These are phyloP conservation scores for Floccularia luteovirens DNA, from an alignment of 768 basidiomycete genomes.

Conservation along the genomic window DNA sequence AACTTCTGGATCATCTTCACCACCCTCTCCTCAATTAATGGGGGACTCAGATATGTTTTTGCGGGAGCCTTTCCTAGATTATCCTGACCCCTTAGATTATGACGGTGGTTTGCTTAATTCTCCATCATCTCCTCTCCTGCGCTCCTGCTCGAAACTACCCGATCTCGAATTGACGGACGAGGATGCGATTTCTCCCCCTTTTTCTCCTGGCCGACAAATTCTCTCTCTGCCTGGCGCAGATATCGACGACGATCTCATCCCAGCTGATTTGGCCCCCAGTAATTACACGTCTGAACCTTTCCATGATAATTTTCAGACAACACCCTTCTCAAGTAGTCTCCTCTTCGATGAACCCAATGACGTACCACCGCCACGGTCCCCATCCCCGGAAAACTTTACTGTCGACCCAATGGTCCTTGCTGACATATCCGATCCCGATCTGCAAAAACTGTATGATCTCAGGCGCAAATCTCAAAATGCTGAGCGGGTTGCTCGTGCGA, in stretches of 20 bases:
- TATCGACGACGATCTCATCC: constrained; percentile 20
- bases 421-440: constrained; percentile 24
- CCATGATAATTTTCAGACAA: constrained; percentile 8
- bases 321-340: constrained; percentile 15
- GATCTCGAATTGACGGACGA: constrained; percentile 4
- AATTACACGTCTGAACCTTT: constrained; percentile 13
- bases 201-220: constrained; percentile 14
- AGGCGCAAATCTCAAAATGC: constrained; percentile 14
- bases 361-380: constrained; percentile 29
- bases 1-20: background rate
- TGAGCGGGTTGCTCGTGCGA: constrained; percentile 12
- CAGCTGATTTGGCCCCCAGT: constrained; percentile 14
- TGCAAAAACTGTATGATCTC: constrained; percentile 30
- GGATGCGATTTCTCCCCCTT: constrained; percentile 8
- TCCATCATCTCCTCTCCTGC: background rate
- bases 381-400: constrained; percentile 33
- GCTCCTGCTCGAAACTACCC: background rate
- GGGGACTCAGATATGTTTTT: too few species aligned
- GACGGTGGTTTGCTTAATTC: constrained; percentile 1
- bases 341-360: constrained; percentile 34
- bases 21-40: background rate
- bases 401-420: constrained; percentile 19
- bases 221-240: constrained; percentile 26
- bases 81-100: background rate
- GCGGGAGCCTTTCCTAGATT: too few species aligned